Evolutionary conservation across 352 stramenopile species (phyloP).

Genomic region (Pythium graminicola): DNA sequence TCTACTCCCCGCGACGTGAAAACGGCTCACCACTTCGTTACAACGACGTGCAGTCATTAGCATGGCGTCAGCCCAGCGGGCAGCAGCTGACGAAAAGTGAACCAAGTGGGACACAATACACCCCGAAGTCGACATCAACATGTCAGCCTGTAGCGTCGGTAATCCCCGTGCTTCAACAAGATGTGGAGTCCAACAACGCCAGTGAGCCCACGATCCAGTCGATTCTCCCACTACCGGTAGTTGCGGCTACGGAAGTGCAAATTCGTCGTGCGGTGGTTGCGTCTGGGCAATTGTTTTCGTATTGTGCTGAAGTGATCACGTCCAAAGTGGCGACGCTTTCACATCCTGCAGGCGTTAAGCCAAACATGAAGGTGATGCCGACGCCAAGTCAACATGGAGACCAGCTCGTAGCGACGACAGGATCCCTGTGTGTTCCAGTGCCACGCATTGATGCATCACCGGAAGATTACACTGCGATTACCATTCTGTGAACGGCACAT

Average conservation of each 20-base stretch:
- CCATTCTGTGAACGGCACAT: constrained; percentile 3
- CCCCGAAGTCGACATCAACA: background rate
- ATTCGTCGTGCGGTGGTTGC: background rate
- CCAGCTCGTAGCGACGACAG: background rate
- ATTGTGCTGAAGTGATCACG: constrained; percentile 36
- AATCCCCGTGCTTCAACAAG: background rate
- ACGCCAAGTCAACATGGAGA: constrained; percentile 16
- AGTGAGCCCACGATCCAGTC: too few relatives aligned
- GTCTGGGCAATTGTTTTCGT: constrained; percentile 28
- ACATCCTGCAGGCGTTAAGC: constrained; percentile 12
- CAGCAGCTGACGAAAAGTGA: too few relatives aligned
- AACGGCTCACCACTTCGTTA: constrained; percentile 7
- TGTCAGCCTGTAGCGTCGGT: background rate
- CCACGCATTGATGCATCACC: background rate
- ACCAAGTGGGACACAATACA: background rate
- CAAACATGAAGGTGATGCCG: constrained; percentile 30
- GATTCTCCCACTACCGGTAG: background rate
- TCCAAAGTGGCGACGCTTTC: constrained; percentile 18
- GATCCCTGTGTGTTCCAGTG: background rate
- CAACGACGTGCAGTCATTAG: constrained; percentile 8
- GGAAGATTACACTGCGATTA: constrained; percentile 11
- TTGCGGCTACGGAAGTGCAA: background rate
- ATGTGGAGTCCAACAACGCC: background rate
- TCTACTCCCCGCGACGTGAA: background rate
- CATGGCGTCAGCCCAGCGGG: constrained; percentile 6